Percentiles rank a stretch among this genome's conserved stretches.
Evolutionary conservation across 768 basidiomycete genomes (phyloP).

Genomic region (Tephrocybe sp.): DNA sequence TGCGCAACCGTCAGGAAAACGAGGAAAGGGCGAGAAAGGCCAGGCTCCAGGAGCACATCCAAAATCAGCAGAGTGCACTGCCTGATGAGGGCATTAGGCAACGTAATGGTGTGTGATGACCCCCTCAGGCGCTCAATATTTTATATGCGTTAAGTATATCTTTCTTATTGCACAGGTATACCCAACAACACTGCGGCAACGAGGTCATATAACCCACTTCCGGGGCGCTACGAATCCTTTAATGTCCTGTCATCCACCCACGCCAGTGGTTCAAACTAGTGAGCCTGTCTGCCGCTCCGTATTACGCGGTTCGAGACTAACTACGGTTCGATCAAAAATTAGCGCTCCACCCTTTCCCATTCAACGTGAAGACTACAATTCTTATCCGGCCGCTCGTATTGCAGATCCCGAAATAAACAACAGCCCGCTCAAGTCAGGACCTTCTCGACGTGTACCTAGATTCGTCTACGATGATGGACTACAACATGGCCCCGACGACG

Average conservation of each 20-base stretch:
- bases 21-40: constrained; percentile 30
- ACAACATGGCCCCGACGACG: constrained; percentile 40
- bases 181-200: constrained; percentile 20
- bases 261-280: constrained; percentile 12
- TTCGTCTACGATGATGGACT: constrained; percentile 27
- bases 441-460: constrained; percentile 29
- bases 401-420: constrained; percentile 15
- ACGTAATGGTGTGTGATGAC: constrained; percentile 39
- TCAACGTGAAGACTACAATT: constrained; percentile 35
- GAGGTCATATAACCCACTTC: constrained; percentile 19
- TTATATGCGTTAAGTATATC: constrained; percentile 18
- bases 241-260: constrained; percentile 14
- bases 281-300: neutral
- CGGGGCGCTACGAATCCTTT: constrained; percentile 22
- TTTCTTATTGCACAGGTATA: constrained; percentile 18
- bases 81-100: constrained; percentile 42
- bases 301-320: neutral
- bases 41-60: constrained; percentile 33
- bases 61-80: constrained; percentile 34
- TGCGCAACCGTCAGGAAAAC: constrained; percentile 53
- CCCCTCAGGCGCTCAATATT: constrained; percentile 20
- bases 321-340: neutral
- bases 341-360: constrained; percentile 10
- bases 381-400: constrained; percentile 23
- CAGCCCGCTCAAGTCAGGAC: constrained; percentile 18